Evolutionary conservation across 176 grass and related monocot species (phyloP).

Genomic region (Urochloa ruziziensis): DNA sequence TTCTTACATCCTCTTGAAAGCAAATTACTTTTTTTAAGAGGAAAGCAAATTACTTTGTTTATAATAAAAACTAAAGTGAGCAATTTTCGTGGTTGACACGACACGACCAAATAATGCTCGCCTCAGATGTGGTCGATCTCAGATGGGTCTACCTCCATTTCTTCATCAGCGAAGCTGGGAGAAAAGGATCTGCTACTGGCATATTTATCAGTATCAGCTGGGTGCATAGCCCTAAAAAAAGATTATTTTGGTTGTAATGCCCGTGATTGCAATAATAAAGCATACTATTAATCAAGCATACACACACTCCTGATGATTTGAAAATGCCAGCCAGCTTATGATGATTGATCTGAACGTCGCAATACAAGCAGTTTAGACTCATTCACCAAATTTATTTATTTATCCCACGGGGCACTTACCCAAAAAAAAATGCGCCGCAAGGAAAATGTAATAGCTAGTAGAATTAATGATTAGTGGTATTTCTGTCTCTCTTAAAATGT

Average conservation of each 20-base stretch:
- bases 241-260: not conserved
- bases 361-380: conserved; percentile 6
- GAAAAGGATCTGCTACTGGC: not conserved
- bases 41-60: no score
- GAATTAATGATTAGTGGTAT: not conserved
- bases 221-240: not conserved
- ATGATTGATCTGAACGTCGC: conserved; percentile 22
- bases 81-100: no score
- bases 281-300: not conserved
- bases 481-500: not conserved
- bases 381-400: not conserved
- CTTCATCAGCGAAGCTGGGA: not conserved
- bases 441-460: not conserved
- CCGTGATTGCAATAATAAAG: not conserved
- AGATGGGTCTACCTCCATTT: not conserved
- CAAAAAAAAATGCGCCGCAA: not conserved
- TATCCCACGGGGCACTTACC: not conserved
- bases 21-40: no score
- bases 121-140: not conserved
- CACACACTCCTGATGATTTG: not conserved
- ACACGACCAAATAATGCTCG: no score
- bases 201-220: not conserved
- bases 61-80: no score
- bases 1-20: no score
- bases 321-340: not conserved